These are phyloP conservation scores for Myrmaecium sp. DNA, from an alignment of 2,329 filamentous ascomycete species.

Conservation along the genomic window DNA sequence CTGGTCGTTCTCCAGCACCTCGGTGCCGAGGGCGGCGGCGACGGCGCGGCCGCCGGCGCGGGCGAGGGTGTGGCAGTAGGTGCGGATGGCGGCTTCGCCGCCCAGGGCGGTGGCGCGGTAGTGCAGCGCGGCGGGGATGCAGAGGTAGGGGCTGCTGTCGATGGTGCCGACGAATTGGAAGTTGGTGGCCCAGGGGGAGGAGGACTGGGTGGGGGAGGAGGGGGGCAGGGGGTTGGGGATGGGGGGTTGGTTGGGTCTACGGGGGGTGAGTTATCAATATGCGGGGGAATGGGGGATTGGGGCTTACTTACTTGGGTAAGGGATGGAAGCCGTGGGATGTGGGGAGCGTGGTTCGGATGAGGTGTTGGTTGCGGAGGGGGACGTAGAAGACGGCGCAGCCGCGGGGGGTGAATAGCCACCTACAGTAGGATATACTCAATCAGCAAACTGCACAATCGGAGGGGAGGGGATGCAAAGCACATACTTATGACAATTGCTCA, in stretches of 20 bases:
- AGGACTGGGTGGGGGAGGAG: slow-evolving; percentile 32
- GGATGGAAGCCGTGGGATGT: slow-evolving; percentile 66
- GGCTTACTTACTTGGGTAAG: slow-evolving; percentile 4
- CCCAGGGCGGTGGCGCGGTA: slow-evolving; percentile 58
- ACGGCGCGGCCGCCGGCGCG: slow-evolving; percentile 43
- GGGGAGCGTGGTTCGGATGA: slow-evolving; percentile 59
- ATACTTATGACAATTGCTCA: slow-evolving; percentile 68
- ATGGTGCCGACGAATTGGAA: slow-evolving; percentile 67
- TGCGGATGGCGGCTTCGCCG: slow-evolving; percentile 52
- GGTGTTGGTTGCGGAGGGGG: slow-evolving; percentile 53
- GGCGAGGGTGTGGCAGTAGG: slow-evolving; percentile 47
- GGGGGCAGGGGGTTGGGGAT: slow-evolving; percentile 21
- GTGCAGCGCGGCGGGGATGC: slow-evolving; percentile 50
- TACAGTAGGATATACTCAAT: slow-evolving; percentile 8
- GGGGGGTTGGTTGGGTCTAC: slow-evolving; percentile 1
- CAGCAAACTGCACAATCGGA: background rate
- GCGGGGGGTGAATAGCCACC: slow-evolving; percentile 69
- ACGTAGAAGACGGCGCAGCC: slow-evolving; percentile 71
- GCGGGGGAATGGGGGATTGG: background rate
- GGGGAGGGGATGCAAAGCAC: background rate
- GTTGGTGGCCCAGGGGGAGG: slow-evolving; percentile 45
- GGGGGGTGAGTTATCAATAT: background rate
- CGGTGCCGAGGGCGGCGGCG: slow-evolving; percentile 48
- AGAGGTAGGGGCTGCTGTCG: slow-evolving; percentile 56
- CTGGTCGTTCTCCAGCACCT: slow-evolving; percentile 50